Evolutionary conservation across 2,329 filamentous ascomycete genomes (phyloP), one percentile per base, ranked within the genome.

Genomic region (Arthrinium puccinioides): DNA sequence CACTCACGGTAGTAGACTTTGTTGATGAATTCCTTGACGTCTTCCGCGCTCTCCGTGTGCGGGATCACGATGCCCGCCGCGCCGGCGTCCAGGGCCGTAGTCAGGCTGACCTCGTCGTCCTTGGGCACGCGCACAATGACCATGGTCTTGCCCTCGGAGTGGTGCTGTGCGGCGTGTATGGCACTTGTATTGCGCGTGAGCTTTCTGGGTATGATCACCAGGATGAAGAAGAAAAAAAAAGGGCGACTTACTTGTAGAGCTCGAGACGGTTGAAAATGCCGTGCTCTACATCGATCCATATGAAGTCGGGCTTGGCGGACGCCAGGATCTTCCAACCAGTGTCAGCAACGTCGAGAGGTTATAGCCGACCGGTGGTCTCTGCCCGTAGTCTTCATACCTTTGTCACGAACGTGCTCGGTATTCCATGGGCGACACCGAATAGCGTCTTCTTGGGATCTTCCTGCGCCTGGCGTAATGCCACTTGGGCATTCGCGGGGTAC

Each of bases 101-200:
- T 32, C 35, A 49, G 25, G 38, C 32, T 39, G 38, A 37, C 28
- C 24, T 41, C 36, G 30, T 51, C 48, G 35, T 45, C 36, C 41
- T 47, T 50, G 33, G 44, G 41, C 3, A 49, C 38, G 8, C 48
- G 45, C 33, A 44, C 40, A 21, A 50, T 32, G 9, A 45, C 47
- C 36, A 49, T 21, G 10, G 45, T 32, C 37, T 44, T 44, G 27
- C 48, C 48, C 41, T 51, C 48, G 15, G 47, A 48, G 32, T 51
- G 48, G 23, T 48, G 44, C 27, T 48, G 45, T 10, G 40, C 45
- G 21, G 46, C 43, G 2, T 49, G 47, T 26, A 46, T 43, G 13
- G 44, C 42, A 25, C 44, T 46, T 23, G 18, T n/a, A n/a, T n/a
- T n/a, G n/a, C n/a, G n/a, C n/a, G 10, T 16, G 9, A 14, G 28